Evolutionary conservation across 352 stramenopile species (phyloP).

Genomic region (Pythium myriotylum): DNA sequence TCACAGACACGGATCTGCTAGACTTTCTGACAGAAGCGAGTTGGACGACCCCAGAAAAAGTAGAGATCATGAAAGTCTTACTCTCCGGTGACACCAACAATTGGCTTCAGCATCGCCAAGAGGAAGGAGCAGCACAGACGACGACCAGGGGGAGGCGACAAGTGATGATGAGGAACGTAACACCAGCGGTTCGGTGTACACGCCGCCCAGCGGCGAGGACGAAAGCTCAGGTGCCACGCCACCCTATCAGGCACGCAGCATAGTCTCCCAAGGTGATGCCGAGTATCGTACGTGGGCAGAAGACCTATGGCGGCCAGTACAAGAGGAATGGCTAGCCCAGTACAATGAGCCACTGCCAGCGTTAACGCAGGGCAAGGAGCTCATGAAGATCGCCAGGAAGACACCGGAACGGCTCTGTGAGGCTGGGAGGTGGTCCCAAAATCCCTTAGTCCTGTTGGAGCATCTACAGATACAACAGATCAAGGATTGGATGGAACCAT

Average conservation of each 20-base stretch:
- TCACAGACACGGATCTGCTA: slow-evolving; percentile 4
- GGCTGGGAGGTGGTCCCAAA: not conserved
- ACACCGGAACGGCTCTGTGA: not conserved
- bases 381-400: not conserved
- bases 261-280: not conserved
- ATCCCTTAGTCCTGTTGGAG: not conserved
- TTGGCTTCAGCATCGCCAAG: not conserved
- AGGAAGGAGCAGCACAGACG: too few relatives aligned
- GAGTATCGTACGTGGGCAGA: slow-evolving; percentile 1
- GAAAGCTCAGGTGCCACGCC: not conserved
- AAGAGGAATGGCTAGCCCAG: not conserved
- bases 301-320: not conserved
- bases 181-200: not conserved
- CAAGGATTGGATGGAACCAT: not conserved
- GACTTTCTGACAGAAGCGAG: not conserved
- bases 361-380: not conserved
- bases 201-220: not conserved
- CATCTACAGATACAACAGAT: not conserved
- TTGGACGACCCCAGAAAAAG: not conserved
- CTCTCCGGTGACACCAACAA: not conserved
- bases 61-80: not conserved
- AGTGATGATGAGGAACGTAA: not conserved
- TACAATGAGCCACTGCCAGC: not conserved
- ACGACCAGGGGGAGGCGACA: not conserved
- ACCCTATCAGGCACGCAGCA: not conserved